Conservation (phyloP, 352 stramenopile species). For the Paralagenidium karlingii region DNA sequence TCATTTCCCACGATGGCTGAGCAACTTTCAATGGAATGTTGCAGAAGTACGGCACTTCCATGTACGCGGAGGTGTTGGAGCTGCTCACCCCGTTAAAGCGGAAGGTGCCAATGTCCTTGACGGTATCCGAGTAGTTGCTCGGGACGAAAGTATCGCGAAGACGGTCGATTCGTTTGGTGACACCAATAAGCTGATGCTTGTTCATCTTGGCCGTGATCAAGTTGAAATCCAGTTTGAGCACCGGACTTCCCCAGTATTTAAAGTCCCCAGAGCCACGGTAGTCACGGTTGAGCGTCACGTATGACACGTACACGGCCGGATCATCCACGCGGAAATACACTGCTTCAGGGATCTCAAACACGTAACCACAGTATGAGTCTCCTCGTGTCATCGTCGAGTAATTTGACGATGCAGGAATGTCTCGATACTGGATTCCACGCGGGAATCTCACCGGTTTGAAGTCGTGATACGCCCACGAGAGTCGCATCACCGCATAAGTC, state of each 20-base stretch:
- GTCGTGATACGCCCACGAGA: constrained; percentile 43
- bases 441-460: constrained; percentile 31
- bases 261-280: no score
- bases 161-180: background rate
- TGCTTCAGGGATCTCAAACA: constrained; percentile 37
- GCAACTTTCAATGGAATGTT: constrained; percentile 44
- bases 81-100: no score
- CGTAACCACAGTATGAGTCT: constrained; percentile 52
- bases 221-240: no score
- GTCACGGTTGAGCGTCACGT: no score
- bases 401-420: constrained; percentile 1
- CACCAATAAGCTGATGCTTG: no score
- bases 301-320: no score
- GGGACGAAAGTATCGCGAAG: background rate
- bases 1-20: constrained; percentile 32
- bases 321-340: constrained; percentile 28
- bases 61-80: no score
- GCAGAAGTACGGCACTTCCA: constrained; percentile 24
- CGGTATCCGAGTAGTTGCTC: constrained; percentile 13
- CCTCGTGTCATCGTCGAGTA: constrained; percentile 8
- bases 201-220: no score
- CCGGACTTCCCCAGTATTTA: no score
- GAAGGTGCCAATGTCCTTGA: no score
- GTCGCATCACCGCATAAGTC: constrained; percentile 51
- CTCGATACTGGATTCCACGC: constrained; percentile 8